Conservation (phyloP, 257 asterid species). For the Solanum peruvianum region DNA sequence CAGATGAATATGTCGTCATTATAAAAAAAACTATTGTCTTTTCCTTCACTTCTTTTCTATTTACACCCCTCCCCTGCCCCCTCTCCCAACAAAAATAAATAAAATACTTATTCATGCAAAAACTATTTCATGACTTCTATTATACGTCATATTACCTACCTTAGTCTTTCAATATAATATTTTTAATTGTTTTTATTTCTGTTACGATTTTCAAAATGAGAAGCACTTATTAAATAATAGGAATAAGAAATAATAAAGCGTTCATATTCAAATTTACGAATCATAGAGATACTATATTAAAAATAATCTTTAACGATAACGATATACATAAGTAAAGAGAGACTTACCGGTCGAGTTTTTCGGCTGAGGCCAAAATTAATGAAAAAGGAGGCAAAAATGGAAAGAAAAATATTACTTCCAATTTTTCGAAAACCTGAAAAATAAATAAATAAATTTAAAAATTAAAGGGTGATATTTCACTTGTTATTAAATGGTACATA, state of each 20-base stretch:
- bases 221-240: background rate
- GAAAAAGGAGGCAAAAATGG: constrained; percentile 48
- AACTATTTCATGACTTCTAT: too few species aligned
- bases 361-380: constrained; percentile 73
- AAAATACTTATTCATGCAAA: background rate
- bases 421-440: constrained; percentile 65
- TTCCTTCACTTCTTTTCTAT: too few species aligned
- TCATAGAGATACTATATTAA: background rate
- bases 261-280: background rate
- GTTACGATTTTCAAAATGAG: background rate
- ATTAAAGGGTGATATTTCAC: background rate
- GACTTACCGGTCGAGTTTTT: constrained; percentile 66
- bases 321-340: background rate
- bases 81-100: too few species aligned
- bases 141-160: too few species aligned
- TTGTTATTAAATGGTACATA: background rate
- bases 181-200: background rate
- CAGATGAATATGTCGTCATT: too few species aligned
- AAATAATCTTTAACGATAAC: too few species aligned
- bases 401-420: constrained; percentile 47
- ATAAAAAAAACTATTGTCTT: too few species aligned
- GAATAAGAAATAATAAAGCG: background rate
- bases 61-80: too few species aligned
- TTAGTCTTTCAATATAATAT: background rate
- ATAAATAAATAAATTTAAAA: background rate